Conservation (phyloP, 2,329 filamentous ascomycete species). For the Cordyceps tenuipes region DNA sequence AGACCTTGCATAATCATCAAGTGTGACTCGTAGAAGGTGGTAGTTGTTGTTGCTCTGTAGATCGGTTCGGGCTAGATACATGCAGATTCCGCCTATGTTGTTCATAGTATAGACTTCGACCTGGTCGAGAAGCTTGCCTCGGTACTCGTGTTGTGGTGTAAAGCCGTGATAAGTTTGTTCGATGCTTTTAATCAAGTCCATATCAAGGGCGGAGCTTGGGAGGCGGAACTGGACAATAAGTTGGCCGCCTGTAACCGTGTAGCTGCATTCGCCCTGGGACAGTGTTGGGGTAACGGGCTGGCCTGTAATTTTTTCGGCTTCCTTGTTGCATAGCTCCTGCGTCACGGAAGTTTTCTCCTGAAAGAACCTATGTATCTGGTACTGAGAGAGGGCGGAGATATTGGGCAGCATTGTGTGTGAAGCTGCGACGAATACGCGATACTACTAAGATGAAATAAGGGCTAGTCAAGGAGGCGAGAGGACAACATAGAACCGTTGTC, state of each 20-base stretch:
- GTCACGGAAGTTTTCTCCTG: neutral
- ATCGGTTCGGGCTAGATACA: slow-evolving; percentile 10
- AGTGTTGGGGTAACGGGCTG: neutral
- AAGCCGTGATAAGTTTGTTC: slow-evolving; percentile 12
- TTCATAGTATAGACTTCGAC: slow-evolving; percentile 14
- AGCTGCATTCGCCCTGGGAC: slow-evolving; percentile 15
- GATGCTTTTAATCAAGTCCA: slow-evolving; percentile 12
- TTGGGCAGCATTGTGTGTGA: neutral
- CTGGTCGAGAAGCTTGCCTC: slow-evolving; percentile 10
- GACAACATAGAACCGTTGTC: too few species aligned
- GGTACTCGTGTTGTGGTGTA: slow-evolving; percentile 11
- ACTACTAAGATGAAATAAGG: neutral
- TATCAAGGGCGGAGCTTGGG: slow-evolving; percentile 2
- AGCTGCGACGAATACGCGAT: neutral
- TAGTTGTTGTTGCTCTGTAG: neutral
- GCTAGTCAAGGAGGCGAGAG: neutral
- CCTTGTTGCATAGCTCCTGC: neutral
- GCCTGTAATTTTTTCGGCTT: neutral
- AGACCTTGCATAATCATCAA: slow-evolving; percentile 7
- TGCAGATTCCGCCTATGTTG: slow-evolving; percentile 13
- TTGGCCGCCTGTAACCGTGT: slow-evolving; percentile 14
- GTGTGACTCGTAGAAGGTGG: slow-evolving; percentile 6
- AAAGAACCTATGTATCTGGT: neutral
- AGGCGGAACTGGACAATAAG: slow-evolving; percentile 17
- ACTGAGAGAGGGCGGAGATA: neutral